Base-by-base conservation (phyloP, 108 stramenopile genomes). In the Cafeteria roenbergensis region DNA sequence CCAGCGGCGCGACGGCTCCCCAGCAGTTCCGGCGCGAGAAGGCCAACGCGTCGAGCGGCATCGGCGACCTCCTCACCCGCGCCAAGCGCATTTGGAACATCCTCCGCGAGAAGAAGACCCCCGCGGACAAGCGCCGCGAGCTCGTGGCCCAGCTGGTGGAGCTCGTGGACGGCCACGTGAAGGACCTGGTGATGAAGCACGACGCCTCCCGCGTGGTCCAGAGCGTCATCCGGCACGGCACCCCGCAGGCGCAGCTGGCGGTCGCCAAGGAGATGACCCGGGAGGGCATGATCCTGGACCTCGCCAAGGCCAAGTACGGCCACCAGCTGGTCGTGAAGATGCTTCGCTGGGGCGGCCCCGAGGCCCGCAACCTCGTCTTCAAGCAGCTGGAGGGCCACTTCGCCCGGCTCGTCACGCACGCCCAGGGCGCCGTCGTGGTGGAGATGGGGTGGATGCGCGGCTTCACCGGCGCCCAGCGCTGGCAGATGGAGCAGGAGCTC, bases 201-300 rank as follows among this genome's bases (percentile, higher is more conserved):
- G 75, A 78, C 52, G 71, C 73, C 51, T 63, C 69, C 36, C 71
- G 75, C 63, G 75, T 76, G 30, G 71, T 78, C 25, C 75, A 78
- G 69, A 65, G 58, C 14, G 73, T 73, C 34, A 28, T 78, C 21
- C 63, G 66, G 53, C 58, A 69, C 68, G 77, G 75, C 32, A 78
- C 62, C 34, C 30, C 6, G n/a, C 22, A 58, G 62, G 66, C 74
- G 28, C 62, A 70, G 20, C 65, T 55, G 38, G 28, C 48, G 6
- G 51, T 76, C 33, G 29, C 74, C 28, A 32, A 62, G 35, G 77
- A 76, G 77, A 32, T 80, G 24, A 61, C 67, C 36, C n/a, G n/a
- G n/a, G n/a, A n/a, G n/a, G 73, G 65, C 28, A 34, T 67, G 38
- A 58, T 76, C 33, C 36, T 69, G 17, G 70, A 71, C 71, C 66